Evolutionary conservation across 495 filamentous ascomycete species (phyloP), one percentile per base, ranked within the genome.

Genomic region (Cercophora samala): DNA sequence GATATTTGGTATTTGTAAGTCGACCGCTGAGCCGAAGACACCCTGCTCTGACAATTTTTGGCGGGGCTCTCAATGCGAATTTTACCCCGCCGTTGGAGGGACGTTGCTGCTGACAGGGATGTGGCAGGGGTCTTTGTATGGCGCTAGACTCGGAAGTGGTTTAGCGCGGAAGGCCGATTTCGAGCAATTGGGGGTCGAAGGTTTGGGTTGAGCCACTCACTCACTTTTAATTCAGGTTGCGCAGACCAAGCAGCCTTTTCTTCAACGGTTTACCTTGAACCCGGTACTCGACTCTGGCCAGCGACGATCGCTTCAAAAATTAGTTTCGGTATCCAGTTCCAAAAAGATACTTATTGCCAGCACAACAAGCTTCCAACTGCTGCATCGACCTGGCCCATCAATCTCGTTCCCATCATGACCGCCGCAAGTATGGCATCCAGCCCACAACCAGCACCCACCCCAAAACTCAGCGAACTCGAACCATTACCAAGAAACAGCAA

Each of bases 81-180:
- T 68, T 66, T 75, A 72, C 75, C 75, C 75, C 75, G 75, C 75
- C 63, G 65, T 70, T 68, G 75, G 68, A 67, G 71, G 65, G 74
- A 73, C 69, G 75, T 75, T 66, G 74, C 26, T 8, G 13, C 11
- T 1, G 37, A 46, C 29, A 61, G 64, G 29, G 64, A 61, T 63
- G 9, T 0, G 21, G n/a, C 59, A 65, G 61, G 66, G 66, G 17
- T 51, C 17, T 17, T 46, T 8, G 11, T 24, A 13, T 19, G 25
- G 29, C 17, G 29, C 29, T 25, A 25, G n/a, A 19, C 17, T 8
- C 26, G 5, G 55, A 58, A 58, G 13, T 55, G 26, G 23, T 8
- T 32, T 17, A 63, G 37, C 37, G 37, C 37, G 11, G 37, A 46
- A 46, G 11, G 37, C 11, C 37, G 15, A 46, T 46, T 46, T 46